Percentiles rank a stretch among this genome's conserved stretches.
phyloP scores from a whole-genome alignment of 352 stramenopile genomes.

The Pythium biforme region DNA sequence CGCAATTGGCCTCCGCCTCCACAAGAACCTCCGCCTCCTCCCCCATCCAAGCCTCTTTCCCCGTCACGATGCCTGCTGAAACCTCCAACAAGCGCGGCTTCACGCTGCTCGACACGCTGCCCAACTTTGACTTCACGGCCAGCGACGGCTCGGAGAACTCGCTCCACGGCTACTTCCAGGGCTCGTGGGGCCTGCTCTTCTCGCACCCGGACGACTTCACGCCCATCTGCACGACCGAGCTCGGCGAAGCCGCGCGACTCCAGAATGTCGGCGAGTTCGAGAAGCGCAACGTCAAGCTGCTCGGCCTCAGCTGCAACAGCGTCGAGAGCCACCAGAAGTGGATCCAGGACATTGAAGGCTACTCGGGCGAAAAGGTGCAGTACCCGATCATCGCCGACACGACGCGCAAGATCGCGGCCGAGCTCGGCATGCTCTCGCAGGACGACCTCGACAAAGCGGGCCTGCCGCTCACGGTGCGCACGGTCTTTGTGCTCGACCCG shows the following conservation, averaged over 20 bases:
- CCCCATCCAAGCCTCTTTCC: slow-evolving; percentile 1
- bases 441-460: slow-evolving; percentile 73
- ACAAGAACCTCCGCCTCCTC: slow-evolving; percentile 8
- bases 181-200: slow-evolving; percentile 72
- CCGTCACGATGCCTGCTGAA: slow-evolving; percentile 11
- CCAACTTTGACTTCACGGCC: slow-evolving; percentile 56
- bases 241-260: slow-evolving; percentile 85
- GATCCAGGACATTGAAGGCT: slow-evolving; percentile 84
- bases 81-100: slow-evolving; percentile 43
- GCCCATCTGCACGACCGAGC: slow-evolving; percentile 92
- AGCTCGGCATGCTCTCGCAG: slow-evolving; percentile 88
- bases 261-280: slow-evolving; percentile 77
- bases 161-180: slow-evolving; percentile 66
- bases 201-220: slow-evolving; percentile 91
- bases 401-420: slow-evolving; percentile 67
- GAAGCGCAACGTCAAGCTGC: slow-evolving; percentile 74
- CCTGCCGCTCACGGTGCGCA: slow-evolving; percentile 89
- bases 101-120: slow-evolving; percentile 55
- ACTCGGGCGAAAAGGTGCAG: slow-evolving; percentile 64
- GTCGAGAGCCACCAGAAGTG: slow-evolving; percentile 71
- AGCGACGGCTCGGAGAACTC: slow-evolving; percentile 50
- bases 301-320: slow-evolving; percentile 80
- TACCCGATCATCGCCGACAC: slow-evolving; percentile 92
- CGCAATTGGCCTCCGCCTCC: slow-evolving; percentile 1
- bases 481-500: slow-evolving; percentile 90